Percentiles rank a stretch among this genome's conserved stretches.
phyloP scores from a whole-genome alignment of 106 monocot genomes.

The Dioscorea alata region DNA sequence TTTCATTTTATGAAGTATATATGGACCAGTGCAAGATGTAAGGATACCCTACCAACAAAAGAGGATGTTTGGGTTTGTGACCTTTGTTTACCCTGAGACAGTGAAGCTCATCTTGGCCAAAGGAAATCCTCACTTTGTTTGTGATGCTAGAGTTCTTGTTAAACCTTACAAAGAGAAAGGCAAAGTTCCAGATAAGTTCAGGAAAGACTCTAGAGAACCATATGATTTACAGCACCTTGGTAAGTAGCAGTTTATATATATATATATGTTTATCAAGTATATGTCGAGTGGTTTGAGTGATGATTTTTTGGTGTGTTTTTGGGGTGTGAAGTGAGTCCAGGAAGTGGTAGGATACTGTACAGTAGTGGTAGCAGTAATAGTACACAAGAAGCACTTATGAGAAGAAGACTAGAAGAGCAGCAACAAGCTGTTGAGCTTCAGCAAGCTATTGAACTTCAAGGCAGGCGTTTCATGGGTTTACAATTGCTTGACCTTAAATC shows the following conservation, averaged over 20 bases:
- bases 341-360: slow-evolving; percentile 62
- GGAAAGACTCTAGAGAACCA: slow-evolving; percentile 57
- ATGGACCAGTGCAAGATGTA: slow-evolving; percentile 95
- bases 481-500: slow-evolving; percentile 60
- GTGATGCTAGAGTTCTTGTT: slow-evolving; percentile 84
- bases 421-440: slow-evolving; percentile 74
- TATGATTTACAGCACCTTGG: slow-evolving; percentile 87
- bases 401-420: slow-evolving; percentile 72
- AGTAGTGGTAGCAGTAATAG: slow-evolving; percentile 1
- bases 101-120: slow-evolving; percentile 92
- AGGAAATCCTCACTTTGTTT: slow-evolving; percentile 92
- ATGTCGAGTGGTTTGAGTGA: neutral
- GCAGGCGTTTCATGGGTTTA: slow-evolving; percentile 63
- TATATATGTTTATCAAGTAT: neutral
- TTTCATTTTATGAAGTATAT: slow-evolving; percentile 27
- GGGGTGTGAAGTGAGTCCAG: neutral
- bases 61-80: slow-evolving; percentile 95
- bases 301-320: neutral
- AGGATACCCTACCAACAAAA: slow-evolving; percentile 94
- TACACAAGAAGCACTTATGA: slow-evolving; percentile 46
- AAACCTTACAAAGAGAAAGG: slow-evolving; percentile 99
- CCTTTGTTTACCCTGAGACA: slow-evolving; percentile 87
- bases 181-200: slow-evolving; percentile 89
- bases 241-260: neutral
- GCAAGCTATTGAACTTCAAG: slow-evolving; percentile 75